Conservation (phyloP, 257 asterid species). For the Pogostemon cablin region DNA sequence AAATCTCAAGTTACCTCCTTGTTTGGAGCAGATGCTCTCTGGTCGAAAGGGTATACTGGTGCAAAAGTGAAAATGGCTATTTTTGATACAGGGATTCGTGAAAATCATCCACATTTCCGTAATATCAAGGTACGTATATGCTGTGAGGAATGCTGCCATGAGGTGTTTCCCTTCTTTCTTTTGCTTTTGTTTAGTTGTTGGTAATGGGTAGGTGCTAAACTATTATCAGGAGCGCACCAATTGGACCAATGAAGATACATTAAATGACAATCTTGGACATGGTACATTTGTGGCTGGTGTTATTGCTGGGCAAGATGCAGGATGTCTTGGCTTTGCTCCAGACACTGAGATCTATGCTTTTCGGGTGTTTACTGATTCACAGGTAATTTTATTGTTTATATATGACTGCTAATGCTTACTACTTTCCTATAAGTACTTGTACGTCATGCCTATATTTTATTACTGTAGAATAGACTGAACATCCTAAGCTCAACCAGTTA, state of each 20-base stretch:
- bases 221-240: slow-evolving; percentile 88
- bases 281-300: slow-evolving; percentile 99
- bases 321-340: slow-evolving; percentile 99
- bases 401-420: slow-evolving; percentile 59
- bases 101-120: slow-evolving; percentile 94
- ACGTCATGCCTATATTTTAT: slow-evolving; percentile 4
- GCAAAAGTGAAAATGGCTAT: slow-evolving; percentile 98
- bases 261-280: slow-evolving; percentile 98
- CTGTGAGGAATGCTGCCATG: slow-evolving; percentile 15
- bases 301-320: slow-evolving; percentile 91
- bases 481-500: background rate
- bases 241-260: slow-evolving; percentile 96
- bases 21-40: slow-evolving; percentile 93
- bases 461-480: background rate
- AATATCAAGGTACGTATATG: slow-evolving; percentile 75
- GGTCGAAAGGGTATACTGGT: slow-evolving; percentile 95
- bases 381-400: slow-evolving; percentile 71
- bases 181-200: slow-evolving; percentile 27
- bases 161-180: slow-evolving; percentile 14
- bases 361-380: slow-evolving; percentile 96
- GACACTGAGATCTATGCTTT: slow-evolving; percentile 96
- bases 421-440: slow-evolving; percentile 25
- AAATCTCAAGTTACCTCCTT: slow-evolving; percentile 93
- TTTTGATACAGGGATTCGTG: slow-evolving; percentile 95
- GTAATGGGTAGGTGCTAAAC: slow-evolving; percentile 19